These are phyloP conservation scores for Dryas integrifolia DNA, from an alignment of 331 rosid genomes.

Conservation along the genomic window DNA sequence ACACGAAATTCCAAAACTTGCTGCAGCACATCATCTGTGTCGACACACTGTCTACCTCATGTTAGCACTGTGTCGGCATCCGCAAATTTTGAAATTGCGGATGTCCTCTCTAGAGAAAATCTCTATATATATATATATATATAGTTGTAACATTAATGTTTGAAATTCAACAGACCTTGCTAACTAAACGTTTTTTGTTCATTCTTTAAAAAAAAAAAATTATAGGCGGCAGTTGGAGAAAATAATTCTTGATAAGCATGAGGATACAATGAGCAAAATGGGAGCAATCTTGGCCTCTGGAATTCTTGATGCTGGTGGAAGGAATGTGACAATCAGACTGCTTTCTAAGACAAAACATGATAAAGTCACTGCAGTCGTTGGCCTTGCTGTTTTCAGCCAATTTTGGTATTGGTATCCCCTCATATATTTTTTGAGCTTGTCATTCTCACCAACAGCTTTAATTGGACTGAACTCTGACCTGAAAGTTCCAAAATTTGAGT, in stretches of 20 bases:
- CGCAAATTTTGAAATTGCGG: too few species aligned
- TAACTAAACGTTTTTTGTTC: too few species aligned
- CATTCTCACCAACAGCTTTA: slow-evolving; percentile 92
- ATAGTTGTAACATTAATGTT: background rate
- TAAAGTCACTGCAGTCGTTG: slow-evolving; percentile 92
- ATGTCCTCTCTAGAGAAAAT: too few species aligned
- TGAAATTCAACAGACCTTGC: too few species aligned
- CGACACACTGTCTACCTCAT: too few species aligned
- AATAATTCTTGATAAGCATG: slow-evolving; percentile 94
- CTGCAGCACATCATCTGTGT: too few species aligned
- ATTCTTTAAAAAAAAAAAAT: background rate
- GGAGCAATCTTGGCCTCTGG: slow-evolving; percentile 99
- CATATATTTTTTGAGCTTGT: slow-evolving; percentile 78
- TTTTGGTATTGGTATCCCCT: slow-evolving; percentile 99
- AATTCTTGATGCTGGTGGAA: slow-evolving; percentile 98
- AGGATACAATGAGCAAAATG: slow-evolving; percentile 99
- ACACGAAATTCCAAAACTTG: too few species aligned
- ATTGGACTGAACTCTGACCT: slow-evolving; percentile 87
- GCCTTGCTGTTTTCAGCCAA: slow-evolving; percentile 99
- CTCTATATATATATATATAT: background rate
- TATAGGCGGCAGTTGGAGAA: slow-evolving; percentile 92
- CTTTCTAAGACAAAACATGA: slow-evolving; percentile 95
- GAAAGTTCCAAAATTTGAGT: slow-evolving; percentile 87
- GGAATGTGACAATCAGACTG: slow-evolving; percentile 88
- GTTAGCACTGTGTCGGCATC: too few species aligned